Evolutionary conservation across 2,329 filamentous ascomycete species (phyloP), one percentile per base, ranked within the genome.

Genomic region (Colletotrichum truncatum): DNA sequence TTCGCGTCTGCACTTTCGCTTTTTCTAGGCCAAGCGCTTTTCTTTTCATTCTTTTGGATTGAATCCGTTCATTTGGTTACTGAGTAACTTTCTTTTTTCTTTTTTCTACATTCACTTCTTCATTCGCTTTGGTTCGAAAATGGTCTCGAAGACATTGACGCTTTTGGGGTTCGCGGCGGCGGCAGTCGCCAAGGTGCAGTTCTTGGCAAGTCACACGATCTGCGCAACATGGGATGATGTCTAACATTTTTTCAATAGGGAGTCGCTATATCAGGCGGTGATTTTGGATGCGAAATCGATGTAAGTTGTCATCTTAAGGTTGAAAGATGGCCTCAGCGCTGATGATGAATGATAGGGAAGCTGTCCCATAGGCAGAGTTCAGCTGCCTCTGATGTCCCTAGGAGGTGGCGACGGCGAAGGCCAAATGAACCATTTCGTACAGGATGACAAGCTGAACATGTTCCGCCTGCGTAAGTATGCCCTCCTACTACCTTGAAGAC

Each of bases 351-450:
- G 62, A 69, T 41, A 81, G 76, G 81, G 80, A 61, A 75, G 70
- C 45, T 82, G 80, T 72, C 77, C 78, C 1, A 67, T 71, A 5
- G 70, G 70, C 12, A 76, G 74, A 1, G 71, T 75, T 14, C 75
- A 78, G 48, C 71, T 82, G 26, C 79, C 78, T 9, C 65, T 79
- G 11, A 71, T 66, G 6, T 64, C 69, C 16, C 69, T 73, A 10
- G 74, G 74, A 7, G 76, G 75, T 16, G 75, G 73, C 26, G 69
- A 78, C 60, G 85, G 82, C 10, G 75, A 77, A 4, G 81, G 74
- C 0, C 86, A 89, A 70, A 88, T 89, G 83, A 77, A 83, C 41
- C 85, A 89, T 69, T 89, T 88, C 69, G 78, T 82, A 45, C 75
- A 80, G 11, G 77, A 85, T 59, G 77, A 82, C 66, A 77, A 78